A percentile compares a stretch with the other conserved stretches of the same genome.
Conservation (phyloP, 768 basidiomycete species). For the Galerina sulciceps region DNA sequence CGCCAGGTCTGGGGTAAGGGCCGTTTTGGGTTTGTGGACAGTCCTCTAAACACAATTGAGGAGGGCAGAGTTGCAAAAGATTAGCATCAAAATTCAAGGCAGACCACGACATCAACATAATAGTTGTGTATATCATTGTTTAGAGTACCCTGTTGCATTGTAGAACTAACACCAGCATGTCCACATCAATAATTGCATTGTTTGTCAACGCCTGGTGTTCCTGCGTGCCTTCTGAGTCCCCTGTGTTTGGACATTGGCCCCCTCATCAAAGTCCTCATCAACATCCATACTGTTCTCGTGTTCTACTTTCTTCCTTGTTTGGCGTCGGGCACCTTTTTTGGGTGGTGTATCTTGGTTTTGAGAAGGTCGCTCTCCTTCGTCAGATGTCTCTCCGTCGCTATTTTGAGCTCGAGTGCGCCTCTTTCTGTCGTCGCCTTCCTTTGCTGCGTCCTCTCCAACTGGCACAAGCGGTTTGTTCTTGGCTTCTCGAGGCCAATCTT, state of each 20-base stretch:
- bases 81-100: slow-evolving; percentile 8
- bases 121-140: slow-evolving; percentile 4
- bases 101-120: slow-evolving; percentile 9
- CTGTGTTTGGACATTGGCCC: slow-evolving; percentile 21
- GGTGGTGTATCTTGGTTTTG: slow-evolving; percentile 34
- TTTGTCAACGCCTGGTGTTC: slow-evolving; percentile 25
- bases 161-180: neutral
- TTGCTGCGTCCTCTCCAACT: slow-evolving; percentile 73
- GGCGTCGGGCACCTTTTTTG: slow-evolving; percentile 8
- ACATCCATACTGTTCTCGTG: slow-evolving; percentile 43
- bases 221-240: slow-evolving; percentile 28
- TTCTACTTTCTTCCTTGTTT: slow-evolving; percentile 16
- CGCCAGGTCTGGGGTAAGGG: slow-evolving; percentile 87
- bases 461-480: slow-evolving; percentile 49
- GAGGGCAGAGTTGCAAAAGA: slow-evolving; percentile 48
- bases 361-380: slow-evolving; percentile 38
- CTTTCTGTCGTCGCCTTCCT: slow-evolving; percentile 58
- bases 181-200: neutral
- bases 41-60: slow-evolving; percentile 30
- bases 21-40: slow-evolving; percentile 81
- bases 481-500: slow-evolving; percentile 62
- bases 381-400: slow-evolving; percentile 47
- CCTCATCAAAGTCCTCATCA: slow-evolving; percentile 39
- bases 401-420: slow-evolving; percentile 35
- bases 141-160: neutral